Evolutionary conservation across 192 early-diverging fungal genomes (phyloP), one percentile per base, ranked within the genome.

Genomic region (Gonapodya prolifera): DNA sequence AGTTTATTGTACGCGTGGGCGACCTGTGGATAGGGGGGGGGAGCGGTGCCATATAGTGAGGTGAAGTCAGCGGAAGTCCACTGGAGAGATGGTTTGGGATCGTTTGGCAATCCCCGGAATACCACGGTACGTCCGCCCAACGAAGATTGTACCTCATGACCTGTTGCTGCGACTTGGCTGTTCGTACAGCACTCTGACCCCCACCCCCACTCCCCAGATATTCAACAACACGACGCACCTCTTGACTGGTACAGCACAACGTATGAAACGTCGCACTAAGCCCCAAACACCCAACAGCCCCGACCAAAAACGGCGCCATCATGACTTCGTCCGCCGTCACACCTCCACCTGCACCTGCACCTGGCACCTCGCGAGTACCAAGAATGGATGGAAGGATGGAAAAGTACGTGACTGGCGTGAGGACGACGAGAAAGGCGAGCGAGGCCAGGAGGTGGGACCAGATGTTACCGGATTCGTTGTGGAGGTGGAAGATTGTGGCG

Each of bases 401-500:
- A 81, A 84, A 83, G 75, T 88, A 83, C 35, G 83, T 80, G 30
- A 79, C 35, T 1, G 89, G 80, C 45, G 85, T 85, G 61, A 90
- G 80, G 8, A 80, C 75, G 61, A 86, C 77, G 79, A 96, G 90
- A 0, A 76, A 78, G 34, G 91, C 34, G 0, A 87, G 2, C 0
- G 90, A 86, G 30, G 94, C 96, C 8, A 92, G n/a, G 0, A 93
- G 78, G 78, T 98, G 96, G 18, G 92, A 87, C 86, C 92, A 92
- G 75, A 98, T 92, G 81, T 98, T 83, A 87, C 93, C 95, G 45
- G 89, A 92, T 82, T 98, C 96, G 81, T 98, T 98, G 83, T 98
- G 95, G 29, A 95, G 70, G 83, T 92, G 96, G 29, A 89, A 84
- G 76, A 95, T 79, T 8, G 94, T 92, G 23, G 86, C 82, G 34